Evolutionary conservation across 768 basidiomycete species (phyloP).

Genomic region (Tylopilus rubrobrunneus): DNA sequence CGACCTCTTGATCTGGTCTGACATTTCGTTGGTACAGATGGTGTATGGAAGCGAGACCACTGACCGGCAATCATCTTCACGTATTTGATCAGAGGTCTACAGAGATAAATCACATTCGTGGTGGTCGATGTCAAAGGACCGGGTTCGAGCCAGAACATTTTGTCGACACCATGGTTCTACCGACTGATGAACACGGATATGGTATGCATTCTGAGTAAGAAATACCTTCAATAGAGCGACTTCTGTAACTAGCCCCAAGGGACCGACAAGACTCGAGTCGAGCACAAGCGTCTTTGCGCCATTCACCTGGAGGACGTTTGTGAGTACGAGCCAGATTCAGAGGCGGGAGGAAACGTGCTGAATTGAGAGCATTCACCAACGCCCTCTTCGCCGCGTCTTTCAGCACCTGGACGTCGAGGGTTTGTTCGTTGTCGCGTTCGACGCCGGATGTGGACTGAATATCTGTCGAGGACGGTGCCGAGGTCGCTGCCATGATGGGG

Average conservation of each 20-base stretch:
- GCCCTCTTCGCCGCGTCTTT: conserved; percentile 77
- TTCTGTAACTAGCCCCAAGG: conserved; percentile 92
- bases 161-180: conserved; percentile 97
- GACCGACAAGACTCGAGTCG: conserved; percentile 82
- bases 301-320: conserved; percentile 55
- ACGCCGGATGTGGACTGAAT: conserved; percentile 32
- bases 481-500: conserved; percentile 26
- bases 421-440: conserved; percentile 34
- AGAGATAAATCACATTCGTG: conserved; percentile 89
- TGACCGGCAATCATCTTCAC: conserved; percentile 90
- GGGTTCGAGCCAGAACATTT: conserved; percentile 98
- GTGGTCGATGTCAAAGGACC: conserved; percentile 82
- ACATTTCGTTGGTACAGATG: conserved; percentile 22
- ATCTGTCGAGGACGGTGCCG: conserved; percentile 32
- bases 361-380: conserved; percentile 83
- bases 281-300: conserved; percentile 97
- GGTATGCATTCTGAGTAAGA: not conserved
- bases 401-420: conserved; percentile 59
- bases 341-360: conserved; percentile 39
- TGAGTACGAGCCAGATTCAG: conserved; percentile 3
- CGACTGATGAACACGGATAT: conserved; percentile 6
- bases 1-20: conserved; percentile 91
- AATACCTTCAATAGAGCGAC: conserved; percentile 86
- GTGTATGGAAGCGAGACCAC: conserved; percentile 7
- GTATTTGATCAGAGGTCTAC: conserved; percentile 78